These are phyloP conservation scores for Hygrophila difformis DNA, from an alignment of 257 asterid species.

Conservation along the genomic window DNA sequence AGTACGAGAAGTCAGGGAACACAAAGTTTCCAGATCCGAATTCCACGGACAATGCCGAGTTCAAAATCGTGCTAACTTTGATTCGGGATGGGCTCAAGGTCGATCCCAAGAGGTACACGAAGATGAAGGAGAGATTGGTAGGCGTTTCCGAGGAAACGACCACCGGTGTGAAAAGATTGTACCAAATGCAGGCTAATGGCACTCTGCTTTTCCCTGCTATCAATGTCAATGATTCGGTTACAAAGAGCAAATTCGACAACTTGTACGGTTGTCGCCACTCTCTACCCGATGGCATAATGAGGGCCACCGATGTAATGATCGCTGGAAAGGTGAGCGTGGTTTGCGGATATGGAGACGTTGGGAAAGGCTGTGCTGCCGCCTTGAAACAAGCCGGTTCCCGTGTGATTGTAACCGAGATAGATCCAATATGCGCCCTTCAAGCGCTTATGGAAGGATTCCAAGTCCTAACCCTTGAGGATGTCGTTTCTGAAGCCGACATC, in stretches of 20 bases:
- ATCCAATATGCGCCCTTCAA: neutral
- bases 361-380: neutral
- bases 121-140: neutral
- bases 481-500: too few species aligned
- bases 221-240: too few species aligned
- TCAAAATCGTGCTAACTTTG: neutral
- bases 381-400: neutral
- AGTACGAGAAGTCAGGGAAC: neutral
- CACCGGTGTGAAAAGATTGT: constrained; percentile 3
- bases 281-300: neutral
- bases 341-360: too few species aligned
- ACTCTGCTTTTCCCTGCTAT: neutral
- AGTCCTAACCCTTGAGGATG: neutral
- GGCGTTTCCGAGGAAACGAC: constrained; percentile 2
- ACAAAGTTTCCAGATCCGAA: constrained; percentile 2
- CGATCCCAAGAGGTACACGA: neutral
- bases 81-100: neutral
- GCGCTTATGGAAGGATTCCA: neutral
- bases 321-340: neutral
- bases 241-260: constrained; percentile 2
- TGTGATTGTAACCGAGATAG: neutral
- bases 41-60: neutral
- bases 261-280: neutral
- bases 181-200: too few species aligned
- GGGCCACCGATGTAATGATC: constrained; percentile 1